Percentiles rank a stretch among this genome's conserved stretches.
phyloP scores from a whole-genome alignment of 257 asterid genomes.

The Leonotis leonurus region DNA sequence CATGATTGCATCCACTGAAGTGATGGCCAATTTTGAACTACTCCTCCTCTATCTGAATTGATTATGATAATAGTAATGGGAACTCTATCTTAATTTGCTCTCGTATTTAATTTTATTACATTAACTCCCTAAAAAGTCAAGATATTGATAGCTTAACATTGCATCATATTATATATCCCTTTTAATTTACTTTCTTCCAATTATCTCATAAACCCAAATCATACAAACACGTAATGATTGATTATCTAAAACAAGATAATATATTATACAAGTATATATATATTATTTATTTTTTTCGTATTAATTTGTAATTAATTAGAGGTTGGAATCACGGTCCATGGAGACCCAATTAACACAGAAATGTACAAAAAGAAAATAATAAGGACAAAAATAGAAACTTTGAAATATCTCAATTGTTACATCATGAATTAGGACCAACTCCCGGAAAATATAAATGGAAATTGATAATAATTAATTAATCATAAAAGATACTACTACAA shows the following conservation, averaged over 20 bases:
- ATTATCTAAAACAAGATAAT: not conserved
- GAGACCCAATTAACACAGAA: not conserved
- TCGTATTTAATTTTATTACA: not conserved
- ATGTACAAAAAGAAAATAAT: not conserved
- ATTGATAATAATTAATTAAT: not conserved
- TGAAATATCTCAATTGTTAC: conserved; percentile 2
- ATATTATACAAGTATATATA: not conserved
- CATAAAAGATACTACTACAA: too few species aligned
- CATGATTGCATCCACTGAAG: not conserved
- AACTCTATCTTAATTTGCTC: not conserved
- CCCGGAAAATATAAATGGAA: not conserved
- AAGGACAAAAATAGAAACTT: not conserved
- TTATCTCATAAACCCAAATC: not conserved
- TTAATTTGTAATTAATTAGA: too few species aligned
- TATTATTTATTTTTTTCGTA: too few species aligned
- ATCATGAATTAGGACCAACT: not conserved
- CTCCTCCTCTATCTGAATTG: not conserved
- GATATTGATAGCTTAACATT: not conserved
- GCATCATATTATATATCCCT: not conserved
- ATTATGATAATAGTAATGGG: not conserved
- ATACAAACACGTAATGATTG: not conserved
- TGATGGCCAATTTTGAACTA: too few species aligned
- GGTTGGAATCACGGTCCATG: not conserved
- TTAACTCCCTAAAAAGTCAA: not conserved
- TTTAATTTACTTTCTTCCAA: not conserved